Percentiles rank a stretch among this genome's conserved stretches.
Evolutionary conservation across 1,284 basidiomycete genomes (phyloP).

Genomic region (Sphagnurus paluster): DNA sequence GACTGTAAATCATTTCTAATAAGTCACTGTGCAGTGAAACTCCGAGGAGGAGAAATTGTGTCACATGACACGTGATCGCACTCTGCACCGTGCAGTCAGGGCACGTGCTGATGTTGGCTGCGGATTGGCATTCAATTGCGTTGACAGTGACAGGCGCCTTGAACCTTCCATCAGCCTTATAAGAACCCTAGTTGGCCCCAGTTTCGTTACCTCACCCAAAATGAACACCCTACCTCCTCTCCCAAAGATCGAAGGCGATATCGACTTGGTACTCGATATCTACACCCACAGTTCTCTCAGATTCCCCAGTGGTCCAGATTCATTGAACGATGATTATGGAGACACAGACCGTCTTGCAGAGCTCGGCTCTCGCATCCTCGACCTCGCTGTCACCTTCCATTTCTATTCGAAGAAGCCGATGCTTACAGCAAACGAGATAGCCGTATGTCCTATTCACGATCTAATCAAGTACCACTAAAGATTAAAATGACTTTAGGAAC

Average conservation of each 20-base stretch:
- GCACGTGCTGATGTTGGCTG: too few relatives aligned
- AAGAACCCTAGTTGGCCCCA: conserved; percentile 5
- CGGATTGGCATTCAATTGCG: background rate
- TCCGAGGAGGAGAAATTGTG: background rate
- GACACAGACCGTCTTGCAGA: conserved; percentile 48
- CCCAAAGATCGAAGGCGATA: conserved; percentile 49
- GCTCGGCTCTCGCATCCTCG: conserved; percentile 45
- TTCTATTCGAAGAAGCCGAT: conserved; percentile 43
- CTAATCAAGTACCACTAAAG: background rate
- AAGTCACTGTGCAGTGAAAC: too few relatives aligned
- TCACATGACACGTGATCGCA: conserved; percentile 21
- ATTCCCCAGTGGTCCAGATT: conserved; percentile 4
- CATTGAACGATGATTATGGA: conserved; percentile 40
- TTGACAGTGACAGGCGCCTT: background rate
- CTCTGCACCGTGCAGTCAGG: too few relatives aligned
- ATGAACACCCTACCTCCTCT: conserved; percentile 30
- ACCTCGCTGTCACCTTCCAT: conserved; percentile 43
- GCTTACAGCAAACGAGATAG: conserved; percentile 37
- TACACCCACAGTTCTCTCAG: conserved; percentile 44
- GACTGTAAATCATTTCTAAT: too few relatives aligned
- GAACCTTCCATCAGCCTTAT: conserved; percentile 3
- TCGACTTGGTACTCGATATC: conserved; percentile 52
- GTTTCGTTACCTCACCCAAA: background rate
- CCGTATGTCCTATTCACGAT: conserved; percentile 31
- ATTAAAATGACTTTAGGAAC: conserved; percentile 25